phyloP scores from a whole-genome alignment of 352 stramenopile genomes.

The Elongisporangium anandrum region DNA sequence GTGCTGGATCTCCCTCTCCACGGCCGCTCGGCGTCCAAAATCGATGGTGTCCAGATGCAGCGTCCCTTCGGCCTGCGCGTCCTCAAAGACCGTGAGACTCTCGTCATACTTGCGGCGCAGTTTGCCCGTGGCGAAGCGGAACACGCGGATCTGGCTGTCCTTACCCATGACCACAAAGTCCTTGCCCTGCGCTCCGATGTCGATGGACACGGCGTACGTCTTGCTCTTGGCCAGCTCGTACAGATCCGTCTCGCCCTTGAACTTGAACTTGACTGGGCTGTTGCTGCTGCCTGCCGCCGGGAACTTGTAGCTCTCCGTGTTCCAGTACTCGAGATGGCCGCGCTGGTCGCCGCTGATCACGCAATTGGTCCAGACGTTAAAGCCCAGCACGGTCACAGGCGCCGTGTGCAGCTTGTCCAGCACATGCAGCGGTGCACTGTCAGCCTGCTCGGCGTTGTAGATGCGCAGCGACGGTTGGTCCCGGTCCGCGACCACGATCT shows the following conservation, averaged over 20 bases:
- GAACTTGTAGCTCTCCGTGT: constrained; percentile 58
- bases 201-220: constrained; percentile 76
- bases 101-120: constrained; percentile 89
- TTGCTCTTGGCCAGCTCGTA: constrained; percentile 94
- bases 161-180: constrained; percentile 84
- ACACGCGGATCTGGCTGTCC: constrained; percentile 90
- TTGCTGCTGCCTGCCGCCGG: constrained; percentile 12
- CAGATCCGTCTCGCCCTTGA: constrained; percentile 96
- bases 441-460: constrained; percentile 78
- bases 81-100: constrained; percentile 85
- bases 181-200: constrained; percentile 57
- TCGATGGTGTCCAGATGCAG: constrained; percentile 86
- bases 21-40: constrained; percentile 77
- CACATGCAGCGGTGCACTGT: constrained; percentile 44
- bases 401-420: constrained; percentile 88
- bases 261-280: constrained; percentile 70
- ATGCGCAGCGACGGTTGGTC: constrained; percentile 66
- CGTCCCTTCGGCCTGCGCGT: constrained; percentile 65
- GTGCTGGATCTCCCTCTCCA: constrained; percentile 78
- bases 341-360: constrained; percentile 91
- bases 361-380: constrained; percentile 79
- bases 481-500: constrained; percentile 76
- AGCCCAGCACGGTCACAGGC: constrained; percentile 88
- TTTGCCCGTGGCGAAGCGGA: constrained; percentile 86
- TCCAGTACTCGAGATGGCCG: constrained; percentile 95